A percentile compares a stretch with the other conserved stretches of the same genome.
phyloP scores from a whole-genome alignment of 2,329 filamentous ascomycete species.

The Pestalotiopsis sp. region DNA sequence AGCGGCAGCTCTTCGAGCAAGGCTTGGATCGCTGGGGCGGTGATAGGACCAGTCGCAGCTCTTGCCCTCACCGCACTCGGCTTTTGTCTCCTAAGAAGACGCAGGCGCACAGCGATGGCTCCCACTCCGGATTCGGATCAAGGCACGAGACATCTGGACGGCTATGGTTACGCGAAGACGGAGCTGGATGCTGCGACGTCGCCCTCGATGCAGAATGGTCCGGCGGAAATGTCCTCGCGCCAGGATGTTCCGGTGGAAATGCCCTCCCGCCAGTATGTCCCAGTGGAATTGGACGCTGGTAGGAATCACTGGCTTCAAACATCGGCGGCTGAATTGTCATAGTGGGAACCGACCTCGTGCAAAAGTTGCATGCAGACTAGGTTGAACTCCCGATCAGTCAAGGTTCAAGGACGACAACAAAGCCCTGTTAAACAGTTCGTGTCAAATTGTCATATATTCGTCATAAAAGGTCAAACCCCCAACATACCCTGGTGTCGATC shows the following conservation, averaged over 20 bases:
- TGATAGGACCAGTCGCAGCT: not conserved
- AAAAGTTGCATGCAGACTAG: not conserved
- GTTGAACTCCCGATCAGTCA: not conserved
- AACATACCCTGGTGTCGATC: too few species aligned
- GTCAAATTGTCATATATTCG: too few species aligned
- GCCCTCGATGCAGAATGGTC: not conserved
- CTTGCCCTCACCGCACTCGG: not conserved
- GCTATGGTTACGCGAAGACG: not conserved
- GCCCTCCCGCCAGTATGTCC: not conserved
- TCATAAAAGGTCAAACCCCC: too few species aligned
- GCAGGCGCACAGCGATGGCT: not conserved
- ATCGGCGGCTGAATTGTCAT: not conserved
- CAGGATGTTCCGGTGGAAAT: not conserved
- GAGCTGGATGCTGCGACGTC: not conserved
- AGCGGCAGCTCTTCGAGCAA: not conserved
- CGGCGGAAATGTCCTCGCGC: not conserved
- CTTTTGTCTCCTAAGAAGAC: not conserved
- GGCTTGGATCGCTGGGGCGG: not conserved
- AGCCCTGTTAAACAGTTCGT: not conserved
- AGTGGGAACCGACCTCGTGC: not conserved
- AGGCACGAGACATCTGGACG: not conserved
- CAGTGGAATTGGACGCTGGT: not conserved
- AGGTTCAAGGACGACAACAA: not conserved
- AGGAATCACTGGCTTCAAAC: not conserved
- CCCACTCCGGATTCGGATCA: not conserved